Conservation (phyloP, 306 rosid genomes). For the Acmispon strigosus region DNA sequence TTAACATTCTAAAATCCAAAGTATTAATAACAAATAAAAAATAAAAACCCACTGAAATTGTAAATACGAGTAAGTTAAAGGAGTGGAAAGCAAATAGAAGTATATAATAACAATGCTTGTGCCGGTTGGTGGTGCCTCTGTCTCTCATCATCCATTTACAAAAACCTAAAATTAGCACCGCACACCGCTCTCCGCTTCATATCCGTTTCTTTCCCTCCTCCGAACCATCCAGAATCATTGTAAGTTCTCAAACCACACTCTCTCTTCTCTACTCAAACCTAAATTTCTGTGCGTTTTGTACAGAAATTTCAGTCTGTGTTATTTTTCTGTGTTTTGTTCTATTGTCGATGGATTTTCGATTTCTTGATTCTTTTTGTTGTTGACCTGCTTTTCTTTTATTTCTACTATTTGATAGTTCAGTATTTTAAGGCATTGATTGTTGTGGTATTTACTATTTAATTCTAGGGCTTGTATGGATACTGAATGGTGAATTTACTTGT, state of each 20-base stretch:
- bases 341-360: neutral
- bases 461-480: neutral
- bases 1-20: too few species aligned
- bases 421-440: neutral
- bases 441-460: neutral
- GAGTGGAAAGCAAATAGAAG: neutral
- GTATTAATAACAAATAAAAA: too few species aligned
- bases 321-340: neutral
- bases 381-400: neutral
- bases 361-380: neutral
- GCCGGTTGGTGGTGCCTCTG: neutral
- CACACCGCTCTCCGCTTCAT: neutral
- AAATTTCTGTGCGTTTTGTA: too few species aligned
- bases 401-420: neutral
- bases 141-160: neutral
- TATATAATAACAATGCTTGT: neutral
- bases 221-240: slow-evolving; percentile 5
- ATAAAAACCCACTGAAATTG: neutral
- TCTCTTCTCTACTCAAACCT: neutral
- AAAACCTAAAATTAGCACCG: slow-evolving; percentile 11
- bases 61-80: neutral
- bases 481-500: neutral
- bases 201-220: neutral
- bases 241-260: slow-evolving; percentile 9
- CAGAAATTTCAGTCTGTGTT: too few species aligned